Evolutionary conservation across 495 filamentous ascomycete genomes (phyloP), one percentile per base, ranked within the genome.

Genomic region (Neurospora intermedia): DNA sequence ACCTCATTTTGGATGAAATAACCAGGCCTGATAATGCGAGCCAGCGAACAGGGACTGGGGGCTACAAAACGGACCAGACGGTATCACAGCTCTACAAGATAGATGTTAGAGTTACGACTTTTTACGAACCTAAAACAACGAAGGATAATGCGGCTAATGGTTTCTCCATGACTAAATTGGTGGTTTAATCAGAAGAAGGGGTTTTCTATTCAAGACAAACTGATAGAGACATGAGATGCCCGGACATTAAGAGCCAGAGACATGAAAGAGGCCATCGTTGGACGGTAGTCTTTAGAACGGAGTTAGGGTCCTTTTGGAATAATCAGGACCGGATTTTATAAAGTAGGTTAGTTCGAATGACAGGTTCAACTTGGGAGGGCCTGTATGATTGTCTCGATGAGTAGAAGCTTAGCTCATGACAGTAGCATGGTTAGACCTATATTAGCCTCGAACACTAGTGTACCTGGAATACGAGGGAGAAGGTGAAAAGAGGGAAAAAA

Each of bases 1-100:
- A 35, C 81, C 81, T 35, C 77, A 77, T 54, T 83, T 83, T 74
- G 71, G 74, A 16, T 81, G 72, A 62, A 18, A 18, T 5, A 7
- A 27, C 15, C 27, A 66, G 2, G 27, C 54, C 27, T 27, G 7
- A 31, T 4, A 31, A 35, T 18, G 1, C 15, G 23, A 35, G 6
- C 27, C 54, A 15, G 23, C 3, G 18, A 35, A 66, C 54, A 18
- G 2, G 31, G 2, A 9, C 54, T 9, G 27, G 31, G 27, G 54
- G 31, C 15, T 66, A 59, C 11, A 13, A 20, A 46, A 4, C 20
- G 10, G 20, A 54, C 23, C 48, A 7, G 7, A 15, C 0, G 48
- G 13, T 10, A 18, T 35, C 13, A 35, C 15, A 11, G 23, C 54
- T 31, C 23, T 62, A 6, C 20, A 27, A 27, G 54, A 66, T 16